phyloP scores from a whole-genome alignment of 2,329 filamentous ascomycete species.

The Aspergillus pseudoviridinutans region DNA sequence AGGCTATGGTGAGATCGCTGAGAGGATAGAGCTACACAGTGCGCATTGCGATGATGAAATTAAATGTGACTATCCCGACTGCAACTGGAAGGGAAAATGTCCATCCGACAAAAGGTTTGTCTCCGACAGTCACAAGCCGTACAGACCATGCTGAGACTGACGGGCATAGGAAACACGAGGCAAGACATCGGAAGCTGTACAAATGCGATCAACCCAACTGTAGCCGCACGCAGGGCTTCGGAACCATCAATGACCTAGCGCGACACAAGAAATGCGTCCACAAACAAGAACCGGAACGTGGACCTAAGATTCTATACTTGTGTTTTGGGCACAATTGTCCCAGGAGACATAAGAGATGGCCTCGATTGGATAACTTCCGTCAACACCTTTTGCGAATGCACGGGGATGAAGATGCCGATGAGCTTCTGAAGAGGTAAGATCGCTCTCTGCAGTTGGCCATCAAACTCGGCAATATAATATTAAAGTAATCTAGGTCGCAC shows the following conservation, averaged over 20 bases:
- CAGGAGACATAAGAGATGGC: conserved; percentile 67
- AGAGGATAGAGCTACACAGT: conserved; percentile 49
- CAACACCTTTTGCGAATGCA: conserved; percentile 73
- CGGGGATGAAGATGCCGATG: conserved; percentile 39
- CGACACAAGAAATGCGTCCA: conserved; percentile 74
- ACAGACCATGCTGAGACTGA: conserved; percentile 6
- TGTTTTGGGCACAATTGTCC: conserved; percentile 58
- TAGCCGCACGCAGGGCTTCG: conserved; percentile 62
- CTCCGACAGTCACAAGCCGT: background rate
- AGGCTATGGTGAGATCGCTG: conserved; percentile 19
- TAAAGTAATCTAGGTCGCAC: conserved; percentile 22
- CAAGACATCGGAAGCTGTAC: conserved; percentile 66
- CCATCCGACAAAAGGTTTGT: conserved; percentile 40
- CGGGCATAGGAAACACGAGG: conserved; percentile 64
- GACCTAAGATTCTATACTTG: conserved; percentile 52
- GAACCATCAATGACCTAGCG: conserved; percentile 75
- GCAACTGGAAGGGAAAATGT: conserved; percentile 35
- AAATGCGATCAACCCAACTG: conserved; percentile 60
- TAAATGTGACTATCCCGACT: conserved; percentile 28
- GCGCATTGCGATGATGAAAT: conserved; percentile 43
- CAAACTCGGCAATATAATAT: background rate
- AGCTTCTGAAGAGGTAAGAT: conserved; percentile 48
- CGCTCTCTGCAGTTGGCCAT: background rate
- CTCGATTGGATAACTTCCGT: conserved; percentile 80
- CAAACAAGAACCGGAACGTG: conserved; percentile 42